Conservation (phyloP, 768 basidiomycete genomes). For the Glaciozyma martinii region DNA sequence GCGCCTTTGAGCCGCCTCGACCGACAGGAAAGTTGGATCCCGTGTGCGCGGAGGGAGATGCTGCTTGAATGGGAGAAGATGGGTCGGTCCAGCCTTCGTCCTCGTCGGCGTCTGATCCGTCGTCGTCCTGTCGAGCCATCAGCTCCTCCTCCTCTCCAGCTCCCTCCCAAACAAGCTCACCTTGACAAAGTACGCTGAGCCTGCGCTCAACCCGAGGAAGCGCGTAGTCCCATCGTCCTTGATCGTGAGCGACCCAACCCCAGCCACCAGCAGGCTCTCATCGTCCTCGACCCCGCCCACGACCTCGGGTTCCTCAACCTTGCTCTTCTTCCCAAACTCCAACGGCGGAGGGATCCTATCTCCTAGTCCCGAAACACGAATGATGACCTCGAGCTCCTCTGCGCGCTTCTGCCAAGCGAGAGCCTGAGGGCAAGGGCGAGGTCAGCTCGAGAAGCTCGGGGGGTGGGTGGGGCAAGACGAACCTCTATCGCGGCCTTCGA, state of each 20-base stretch:
- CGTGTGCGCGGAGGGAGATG: background rate
- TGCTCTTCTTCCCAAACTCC: conserved; percentile 3
- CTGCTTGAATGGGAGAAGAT: background rate
- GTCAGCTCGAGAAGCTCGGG: background rate
- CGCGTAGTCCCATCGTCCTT: conserved; percentile 8
- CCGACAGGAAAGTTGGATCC: conserved; percentile 12
- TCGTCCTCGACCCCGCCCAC: background rate
- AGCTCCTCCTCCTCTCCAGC: background rate
- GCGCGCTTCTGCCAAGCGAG: background rate
- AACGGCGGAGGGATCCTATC: conserved; percentile 12
- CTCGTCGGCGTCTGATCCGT: background rate
- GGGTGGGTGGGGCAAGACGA: background rate
- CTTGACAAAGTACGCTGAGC: conserved; percentile 12
- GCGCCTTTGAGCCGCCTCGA: background rate
- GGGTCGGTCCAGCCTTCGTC: background rate
- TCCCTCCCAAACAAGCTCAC: background rate
- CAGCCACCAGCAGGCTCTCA: conserved; percentile 2
- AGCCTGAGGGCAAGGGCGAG: background rate
- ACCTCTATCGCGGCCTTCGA: conserved; percentile 19
- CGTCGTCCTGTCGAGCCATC: background rate
- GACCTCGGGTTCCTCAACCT: background rate
- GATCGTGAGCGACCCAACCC: conserved; percentile 16
- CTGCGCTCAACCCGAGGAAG: conserved; percentile 16
- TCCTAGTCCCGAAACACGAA: background rate
- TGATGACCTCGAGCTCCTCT: conserved; percentile 6